A percentile compares a stretch with the other conserved stretches of the same genome.
phyloP scores from a whole-genome alignment of 2,329 filamentous ascomycete genomes.

The Pseudogymnoascus destructans region DNA sequence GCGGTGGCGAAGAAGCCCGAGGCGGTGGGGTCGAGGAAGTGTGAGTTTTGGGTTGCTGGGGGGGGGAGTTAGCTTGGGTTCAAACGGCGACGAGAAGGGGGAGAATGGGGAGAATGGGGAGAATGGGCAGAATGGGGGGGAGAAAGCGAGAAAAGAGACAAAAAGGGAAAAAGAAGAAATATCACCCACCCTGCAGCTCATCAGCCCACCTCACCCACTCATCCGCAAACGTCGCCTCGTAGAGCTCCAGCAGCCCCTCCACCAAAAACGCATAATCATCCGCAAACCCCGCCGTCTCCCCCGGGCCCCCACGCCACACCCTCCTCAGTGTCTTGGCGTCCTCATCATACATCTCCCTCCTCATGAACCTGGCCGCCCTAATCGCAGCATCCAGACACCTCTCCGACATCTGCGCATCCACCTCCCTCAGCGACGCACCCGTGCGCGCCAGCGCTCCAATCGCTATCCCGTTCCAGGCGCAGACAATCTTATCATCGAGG shows the following conservation, averaged over 20 bases:
- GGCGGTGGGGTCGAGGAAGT: slow-evolving; percentile 58
- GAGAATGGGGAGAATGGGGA: no score
- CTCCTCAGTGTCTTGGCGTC: slow-evolving; percentile 52
- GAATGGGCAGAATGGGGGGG: no score
- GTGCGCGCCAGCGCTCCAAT: slow-evolving; percentile 71
- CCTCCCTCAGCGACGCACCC: slow-evolving; percentile 49
- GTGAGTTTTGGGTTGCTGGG: slow-evolving; percentile 55
- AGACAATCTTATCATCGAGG: slow-evolving; percentile 78
- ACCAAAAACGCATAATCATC: slow-evolving; percentile 92
- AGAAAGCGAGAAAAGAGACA: not conserved
- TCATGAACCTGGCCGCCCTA: slow-evolving; percentile 60
- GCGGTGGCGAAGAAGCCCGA: slow-evolving; percentile 62
- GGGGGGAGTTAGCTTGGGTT: slow-evolving; percentile 13
- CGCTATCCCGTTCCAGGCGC: slow-evolving; percentile 78
- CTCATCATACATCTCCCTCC: slow-evolving; percentile 57
- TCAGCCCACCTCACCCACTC: slow-evolving; percentile 69
- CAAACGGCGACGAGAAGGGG: no score
- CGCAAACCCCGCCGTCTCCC: slow-evolving; percentile 61
- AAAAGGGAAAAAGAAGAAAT: slow-evolving; percentile 7
- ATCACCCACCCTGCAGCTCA: slow-evolving; percentile 53
- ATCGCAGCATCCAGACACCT: slow-evolving; percentile 54
- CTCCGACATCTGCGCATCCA: slow-evolving; percentile 43
- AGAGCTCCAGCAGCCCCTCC: slow-evolving; percentile 69
- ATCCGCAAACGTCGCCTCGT: slow-evolving; percentile 68
- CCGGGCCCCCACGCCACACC: slow-evolving; percentile 55